phyloP scores from a whole-genome alignment of 2,329 filamentous ascomycete genomes.

The Xylaria multiplex region DNA sequence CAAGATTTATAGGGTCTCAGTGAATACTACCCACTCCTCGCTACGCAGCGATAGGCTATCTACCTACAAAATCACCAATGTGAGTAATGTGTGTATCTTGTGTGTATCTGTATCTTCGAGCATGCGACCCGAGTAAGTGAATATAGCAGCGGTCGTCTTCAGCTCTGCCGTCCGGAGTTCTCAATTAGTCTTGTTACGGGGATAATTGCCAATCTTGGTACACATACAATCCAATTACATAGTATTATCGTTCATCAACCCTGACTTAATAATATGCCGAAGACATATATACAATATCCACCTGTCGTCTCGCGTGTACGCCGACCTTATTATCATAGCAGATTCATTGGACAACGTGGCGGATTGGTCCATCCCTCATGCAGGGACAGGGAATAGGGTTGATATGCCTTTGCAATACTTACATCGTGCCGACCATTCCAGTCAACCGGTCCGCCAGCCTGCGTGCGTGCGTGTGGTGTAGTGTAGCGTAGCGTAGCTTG shows the following conservation, averaged over 20 bases:
- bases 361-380: constrained; percentile 20
- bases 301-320: constrained; percentile 22
- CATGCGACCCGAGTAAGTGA: background rate
- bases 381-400: constrained; percentile 17
- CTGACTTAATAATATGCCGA: constrained; percentile 16
- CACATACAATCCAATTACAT: constrained; percentile 1
- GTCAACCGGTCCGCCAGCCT: constrained; percentile 21
- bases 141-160: background rate
- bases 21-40: background rate
- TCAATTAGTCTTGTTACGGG: constrained; percentile 8
- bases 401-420: background rate
- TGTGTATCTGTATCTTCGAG: background rate
- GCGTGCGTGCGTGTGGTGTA: no score
- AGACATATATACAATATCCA: constrained; percentile 14
- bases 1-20: background rate
- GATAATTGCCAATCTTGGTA: constrained; percentile 19
- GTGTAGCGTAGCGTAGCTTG: constrained; percentile 10
- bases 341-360: constrained; percentile 29
- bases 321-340: constrained; percentile 20
- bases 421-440: constrained; percentile 28
- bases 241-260: constrained; percentile 15
- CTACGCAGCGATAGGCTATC: background rate
- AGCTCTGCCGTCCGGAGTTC: background rate
- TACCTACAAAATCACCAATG: background rate
- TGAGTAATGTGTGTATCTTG: no score